Percentiles rank a stretch among this genome's conserved stretches.
These are phyloP conservation scores for Phoma herbarum DNA, from an alignment of 2,329 filamentous ascomycete genomes.

Conservation along the genomic window DNA sequence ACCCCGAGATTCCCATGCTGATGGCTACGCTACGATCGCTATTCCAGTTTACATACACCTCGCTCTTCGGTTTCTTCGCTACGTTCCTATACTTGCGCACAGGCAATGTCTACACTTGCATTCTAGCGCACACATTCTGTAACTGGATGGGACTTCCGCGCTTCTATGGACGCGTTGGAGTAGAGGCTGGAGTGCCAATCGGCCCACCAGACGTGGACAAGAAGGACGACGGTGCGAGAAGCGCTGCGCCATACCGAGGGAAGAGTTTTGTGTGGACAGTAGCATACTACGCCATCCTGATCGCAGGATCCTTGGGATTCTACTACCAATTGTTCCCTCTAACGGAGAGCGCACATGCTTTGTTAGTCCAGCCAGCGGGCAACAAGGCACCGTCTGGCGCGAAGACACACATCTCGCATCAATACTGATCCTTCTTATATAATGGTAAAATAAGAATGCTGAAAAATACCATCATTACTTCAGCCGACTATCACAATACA, in stretches of 20 bases:
- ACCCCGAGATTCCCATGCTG: slow-evolving; percentile 72
- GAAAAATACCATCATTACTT: not conserved
- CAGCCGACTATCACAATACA: not conserved
- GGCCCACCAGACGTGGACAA: slow-evolving; percentile 45
- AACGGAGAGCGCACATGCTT: slow-evolving; percentile 69
- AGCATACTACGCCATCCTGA: slow-evolving; percentile 79
- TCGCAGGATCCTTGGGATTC: slow-evolving; percentile 76
- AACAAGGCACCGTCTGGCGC: slow-evolving; percentile 1
- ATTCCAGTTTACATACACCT: slow-evolving; percentile 89
- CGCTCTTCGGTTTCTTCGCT: slow-evolving; percentile 90
- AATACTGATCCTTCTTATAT: not conserved
- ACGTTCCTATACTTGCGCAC: slow-evolving; percentile 89
- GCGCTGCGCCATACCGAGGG: slow-evolving; percentile 30
- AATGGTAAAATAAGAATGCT: not conserved
- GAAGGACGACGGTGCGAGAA: slow-evolving; percentile 50
- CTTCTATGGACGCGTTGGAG: slow-evolving; percentile 78
- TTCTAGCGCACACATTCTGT: slow-evolving; percentile 85
- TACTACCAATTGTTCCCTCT: slow-evolving; percentile 74
- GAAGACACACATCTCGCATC: not conserved
- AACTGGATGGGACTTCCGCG: slow-evolving; percentile 91
- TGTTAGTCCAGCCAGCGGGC: slow-evolving; percentile 44
- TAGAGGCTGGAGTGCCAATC: slow-evolving; percentile 57
- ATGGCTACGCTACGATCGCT: slow-evolving; percentile 74
- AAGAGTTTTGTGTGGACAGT: slow-evolving; percentile 70
- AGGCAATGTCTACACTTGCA: slow-evolving; percentile 78